Conservation (phyloP, 2,329 filamentous ascomycete species). For the Cucurbitaria berberidis region DNA sequence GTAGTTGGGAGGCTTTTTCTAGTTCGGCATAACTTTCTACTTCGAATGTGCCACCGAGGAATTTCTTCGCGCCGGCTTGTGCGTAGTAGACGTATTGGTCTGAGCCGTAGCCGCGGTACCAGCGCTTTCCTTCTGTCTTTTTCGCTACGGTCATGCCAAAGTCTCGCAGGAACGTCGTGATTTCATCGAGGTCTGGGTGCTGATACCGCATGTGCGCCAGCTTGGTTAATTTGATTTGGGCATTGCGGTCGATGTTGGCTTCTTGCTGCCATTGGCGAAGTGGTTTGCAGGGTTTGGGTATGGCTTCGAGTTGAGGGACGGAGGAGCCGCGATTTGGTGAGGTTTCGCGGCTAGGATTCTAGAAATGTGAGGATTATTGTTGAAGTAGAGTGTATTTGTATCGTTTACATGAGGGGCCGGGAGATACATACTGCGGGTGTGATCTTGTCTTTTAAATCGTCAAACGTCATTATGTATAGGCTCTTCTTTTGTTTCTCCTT, state of each 20-base stretch:
- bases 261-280: slow-evolving; percentile 48
- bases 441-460: slow-evolving; percentile 40
- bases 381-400: not conserved
- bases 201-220: slow-evolving; percentile 62
- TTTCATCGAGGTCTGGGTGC: slow-evolving; percentile 57
- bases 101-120: slow-evolving; percentile 66
- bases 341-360: slow-evolving; percentile 41
- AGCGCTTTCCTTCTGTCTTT: slow-evolving; percentile 51
- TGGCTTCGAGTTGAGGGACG: slow-evolving; percentile 48
- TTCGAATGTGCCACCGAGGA: slow-evolving; percentile 64
- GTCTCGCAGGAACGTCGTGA: slow-evolving; percentile 53
- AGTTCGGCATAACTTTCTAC: slow-evolving; percentile 65
- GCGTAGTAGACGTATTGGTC: slow-evolving; percentile 67
- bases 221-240: slow-evolving; percentile 57
- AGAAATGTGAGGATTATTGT: not conserved
- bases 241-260: slow-evolving; percentile 50
- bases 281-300: slow-evolving; percentile 43
- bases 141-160: slow-evolving; percentile 46
- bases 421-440: slow-evolving; percentile 35
- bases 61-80: slow-evolving; percentile 57
- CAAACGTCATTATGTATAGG: slow-evolving; percentile 33
- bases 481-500: not conserved
- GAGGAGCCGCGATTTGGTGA: slow-evolving; percentile 52
- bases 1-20: slow-evolving; percentile 54
- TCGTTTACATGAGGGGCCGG: not conserved